phyloP scores from a whole-genome alignment of 129 eudicot genomes.

The Pseudognaphalium luteoalbum region DNA sequence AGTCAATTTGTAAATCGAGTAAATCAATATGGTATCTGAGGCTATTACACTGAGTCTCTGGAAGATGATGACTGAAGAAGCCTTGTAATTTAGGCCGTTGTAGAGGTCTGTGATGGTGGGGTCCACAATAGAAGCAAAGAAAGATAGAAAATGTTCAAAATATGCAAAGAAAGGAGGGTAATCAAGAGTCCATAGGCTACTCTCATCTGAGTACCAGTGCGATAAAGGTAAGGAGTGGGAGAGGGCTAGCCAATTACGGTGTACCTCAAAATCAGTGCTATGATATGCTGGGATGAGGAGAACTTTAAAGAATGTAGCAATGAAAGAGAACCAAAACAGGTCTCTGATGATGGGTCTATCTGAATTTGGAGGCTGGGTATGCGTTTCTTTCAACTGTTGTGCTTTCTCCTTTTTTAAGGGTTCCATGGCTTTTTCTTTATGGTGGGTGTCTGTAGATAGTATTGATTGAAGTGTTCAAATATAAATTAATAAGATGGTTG shows the following conservation, averaged over 20 bases:
- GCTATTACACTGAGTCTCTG: slow-evolving; percentile 65
- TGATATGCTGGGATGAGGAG: slow-evolving; percentile 85
- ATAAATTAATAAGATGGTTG: neutral
- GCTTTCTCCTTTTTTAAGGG: slow-evolving; percentile 20
- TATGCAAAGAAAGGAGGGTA: slow-evolving; percentile 91
- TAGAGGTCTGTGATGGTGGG: slow-evolving; percentile 69
- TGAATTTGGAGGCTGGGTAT: slow-evolving; percentile 19
- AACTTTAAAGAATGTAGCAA: slow-evolving; percentile 52
- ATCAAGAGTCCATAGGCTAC: slow-evolving; percentile 87
- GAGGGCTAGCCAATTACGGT: slow-evolving; percentile 87
- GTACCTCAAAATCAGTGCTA: slow-evolving; percentile 95
- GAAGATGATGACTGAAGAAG: slow-evolving; percentile 50
- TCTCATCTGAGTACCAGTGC: slow-evolving; percentile 74
- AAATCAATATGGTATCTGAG: slow-evolving; percentile 50
- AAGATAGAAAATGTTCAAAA: slow-evolving; percentile 57
- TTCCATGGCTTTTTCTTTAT: slow-evolving; percentile 23
- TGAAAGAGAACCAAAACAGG: slow-evolving; percentile 54
- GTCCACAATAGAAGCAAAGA: slow-evolving; percentile 56
- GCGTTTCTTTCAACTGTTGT: slow-evolving; percentile 18
- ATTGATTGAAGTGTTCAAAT: neutral
- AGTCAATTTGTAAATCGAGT: slow-evolving; percentile 46
- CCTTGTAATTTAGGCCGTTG: slow-evolving; percentile 57
- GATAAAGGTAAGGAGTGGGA: slow-evolving; percentile 75
- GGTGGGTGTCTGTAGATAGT: neutral
- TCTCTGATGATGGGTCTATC: slow-evolving; percentile 32